Base-by-base conservation (phyloP, 176 grass and related monocot species). In the Stipa capillata region DNA sequence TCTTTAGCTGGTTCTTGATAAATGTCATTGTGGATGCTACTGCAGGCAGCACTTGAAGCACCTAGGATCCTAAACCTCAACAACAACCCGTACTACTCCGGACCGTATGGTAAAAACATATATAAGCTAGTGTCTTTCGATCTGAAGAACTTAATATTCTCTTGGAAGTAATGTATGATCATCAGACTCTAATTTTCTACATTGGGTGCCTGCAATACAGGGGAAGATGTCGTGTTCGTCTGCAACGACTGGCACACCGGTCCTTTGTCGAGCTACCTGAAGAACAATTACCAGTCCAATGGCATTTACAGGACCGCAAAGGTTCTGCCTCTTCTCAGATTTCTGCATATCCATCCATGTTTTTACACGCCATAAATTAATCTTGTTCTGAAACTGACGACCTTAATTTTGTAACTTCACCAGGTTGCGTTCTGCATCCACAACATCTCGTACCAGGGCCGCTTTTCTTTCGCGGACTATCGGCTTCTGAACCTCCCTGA, bases 221-320 rank as follows among this genome's bases (percentile, higher is more conserved):
- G 95, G 8, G 95, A 98, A 25, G 87, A 98, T 17, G 89, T 92
- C 7, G 65, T 98, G 42, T 98, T 98, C 42, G 87, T 98, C 49
- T 91, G 89, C 82, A 98, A 98, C 9, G 95, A 98, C 82, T 98
- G 95, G 95, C 95, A 98, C 83, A 92, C 92, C n/a, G 85, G 89
- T 41, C 76, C 42, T 57, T 79, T 98, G 7, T 72, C 85, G 8
- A 85, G 83, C 87, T 98, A 98, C 80, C 84, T 98, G 58, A 98
- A 98, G 83, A 91, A 69, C 68, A 85, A 87, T 64, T 98, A 94
- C 73, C 79, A 90, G 67, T 13, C 89, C 27, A 67, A 90, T 25
- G 95, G 92, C 71, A 90, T 92, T 35, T 98, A 98, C 57, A 88
- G 8, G 79, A 80, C 85, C 24, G 95, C 95, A 56, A 98, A 98